Conservation (phyloP, 2,329 filamentous ascomycete genomes). For the Hortaea sp. region DNA sequence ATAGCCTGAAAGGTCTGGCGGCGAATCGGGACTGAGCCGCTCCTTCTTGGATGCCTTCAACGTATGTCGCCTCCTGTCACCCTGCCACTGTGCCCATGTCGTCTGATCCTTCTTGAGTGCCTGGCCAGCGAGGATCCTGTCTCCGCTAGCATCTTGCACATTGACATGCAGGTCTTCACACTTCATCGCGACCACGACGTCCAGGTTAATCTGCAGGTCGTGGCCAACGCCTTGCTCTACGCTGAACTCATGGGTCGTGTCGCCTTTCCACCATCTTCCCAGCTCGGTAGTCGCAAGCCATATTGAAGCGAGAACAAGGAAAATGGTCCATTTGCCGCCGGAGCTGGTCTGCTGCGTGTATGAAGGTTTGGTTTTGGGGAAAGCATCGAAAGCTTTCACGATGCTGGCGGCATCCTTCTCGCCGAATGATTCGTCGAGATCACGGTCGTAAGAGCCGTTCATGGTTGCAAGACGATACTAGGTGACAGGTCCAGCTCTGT, state of each 20-base stretch:
- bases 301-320: slow-evolving; percentile 63
- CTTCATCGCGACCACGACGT: slow-evolving; percentile 82
- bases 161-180: slow-evolving; percentile 89
- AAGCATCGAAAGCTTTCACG: slow-evolving; percentile 87
- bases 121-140: slow-evolving; percentile 74
- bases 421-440: slow-evolving; percentile 72
- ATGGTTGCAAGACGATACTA: slow-evolving; percentile 34
- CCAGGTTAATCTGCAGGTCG: slow-evolving; percentile 86
- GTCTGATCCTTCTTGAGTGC: slow-evolving; percentile 68
- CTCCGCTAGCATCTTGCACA: slow-evolving; percentile 89
- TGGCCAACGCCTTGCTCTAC: slow-evolving; percentile 88
- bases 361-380: slow-evolving; percentile 92
- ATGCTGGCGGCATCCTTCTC: slow-evolving; percentile 51
- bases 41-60: slow-evolving; percentile 51
- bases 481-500: too few relatives aligned
- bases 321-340: slow-evolving; percentile 88
- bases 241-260: slow-evolving; percentile 79
- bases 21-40: slow-evolving; percentile 23
- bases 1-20: slow-evolving; percentile 10
- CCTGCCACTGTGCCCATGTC: slow-evolving; percentile 71
- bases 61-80: slow-evolving; percentile 52
- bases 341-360: slow-evolving; percentile 76
- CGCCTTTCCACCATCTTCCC: slow-evolving; percentile 70
- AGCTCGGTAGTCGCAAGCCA: slow-evolving; percentile 72
- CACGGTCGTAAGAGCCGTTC: slow-evolving; percentile 67